Base-by-base conservation (phyloP, 139 green algal genomes). In the Trebouxia sp. region DNA sequence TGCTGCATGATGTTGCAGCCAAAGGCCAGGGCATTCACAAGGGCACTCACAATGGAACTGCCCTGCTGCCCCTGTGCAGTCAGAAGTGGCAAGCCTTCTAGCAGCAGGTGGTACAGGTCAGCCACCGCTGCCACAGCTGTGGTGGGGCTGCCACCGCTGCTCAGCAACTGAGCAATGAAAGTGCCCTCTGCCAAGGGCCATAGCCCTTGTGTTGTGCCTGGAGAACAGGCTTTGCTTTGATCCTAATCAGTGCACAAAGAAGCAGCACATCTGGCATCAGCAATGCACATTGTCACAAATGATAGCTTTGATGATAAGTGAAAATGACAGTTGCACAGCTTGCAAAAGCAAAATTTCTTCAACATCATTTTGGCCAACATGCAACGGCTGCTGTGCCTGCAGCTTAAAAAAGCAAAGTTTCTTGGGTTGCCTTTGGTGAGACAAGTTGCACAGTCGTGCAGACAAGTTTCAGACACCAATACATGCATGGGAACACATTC, bases 1-100 rank as follows among this genome's bases (percentile, higher is more conserved):
- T 42, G 35, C 11, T 53, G 74, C 42, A 66, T 45, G 5, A 79
- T 37, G n/a, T n/a, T 65, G 14, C 77, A 84, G 72, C 50, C 42
- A 58, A 94, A 93, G 8, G 90, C 86, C 56, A 94, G 82, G 4
- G 90, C 83, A 70, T 86, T 92, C 35, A 94, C 85, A 78, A 92
- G 43, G 5, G 75, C 38, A 9, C 58, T 1, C 30, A 26, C 7
- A 39, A 37, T 39, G 72, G 26, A 22, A 53, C 28, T 56, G 45
- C n/a, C 22, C 55, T 75, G 81, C n/a, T 43, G 14, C 53, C 30
- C 17, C 41, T 65, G n/a, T 17, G 35, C 41, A 55, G 69, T 45
- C 62, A 32, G 26, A n/a, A 38, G 35, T 38, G 50, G 30, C 65
- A 72, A 12, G 35, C 43, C 51, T 9, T 75, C 37, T 56, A 88